Evolutionary conservation across 2,329 filamentous ascomycete species (phyloP).

Genomic region (Cladobotryum mycophilum): DNA sequence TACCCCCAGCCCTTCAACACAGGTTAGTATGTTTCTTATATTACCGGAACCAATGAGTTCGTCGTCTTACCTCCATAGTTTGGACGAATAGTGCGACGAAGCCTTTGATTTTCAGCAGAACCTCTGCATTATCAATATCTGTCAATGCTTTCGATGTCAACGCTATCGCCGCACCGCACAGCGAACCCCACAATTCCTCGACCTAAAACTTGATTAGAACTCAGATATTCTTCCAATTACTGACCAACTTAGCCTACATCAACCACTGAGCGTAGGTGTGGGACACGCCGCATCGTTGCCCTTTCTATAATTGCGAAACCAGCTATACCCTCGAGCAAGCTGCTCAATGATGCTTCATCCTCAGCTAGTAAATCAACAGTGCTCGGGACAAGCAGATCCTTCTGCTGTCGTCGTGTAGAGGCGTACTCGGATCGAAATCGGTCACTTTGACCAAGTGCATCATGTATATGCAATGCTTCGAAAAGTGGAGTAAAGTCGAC

Average conservation of each 20-base stretch:
- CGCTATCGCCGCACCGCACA: slow-evolving; percentile 82
- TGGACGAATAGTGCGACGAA: slow-evolving; percentile 92
- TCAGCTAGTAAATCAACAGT: slow-evolving; percentile 73
- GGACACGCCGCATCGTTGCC: slow-evolving; percentile 80
- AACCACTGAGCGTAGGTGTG: slow-evolving; percentile 71
- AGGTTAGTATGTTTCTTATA: slow-evolving; percentile 50
- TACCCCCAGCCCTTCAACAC: slow-evolving; percentile 86
- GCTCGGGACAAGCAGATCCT: slow-evolving; percentile 77
- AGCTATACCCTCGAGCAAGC: slow-evolving; percentile 84
- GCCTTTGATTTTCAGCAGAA: slow-evolving; percentile 89
- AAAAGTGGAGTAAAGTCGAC: slow-evolving; percentile 93
- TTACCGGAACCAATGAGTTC: too few relatives aligned
- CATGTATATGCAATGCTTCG: slow-evolving; percentile 93
- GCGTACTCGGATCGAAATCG: slow-evolving; percentile 88
- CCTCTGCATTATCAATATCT: slow-evolving; percentile 80
- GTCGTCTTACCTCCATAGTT: slow-evolving; percentile 79
- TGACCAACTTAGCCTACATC: slow-evolving; percentile 55
- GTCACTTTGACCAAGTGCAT: slow-evolving; percentile 86
- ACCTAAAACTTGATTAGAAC: slow-evolving; percentile 46
- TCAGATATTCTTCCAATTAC: background rate
- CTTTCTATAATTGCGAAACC: slow-evolving; percentile 96
- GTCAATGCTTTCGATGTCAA: slow-evolving; percentile 74
- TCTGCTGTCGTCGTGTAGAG: slow-evolving; percentile 83
- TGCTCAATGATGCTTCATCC: slow-evolving; percentile 80
- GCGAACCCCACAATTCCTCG: slow-evolving; percentile 98